Evolutionary conservation across 2,329 filamentous ascomycete species (phyloP).

Genomic region (Fusarium sacchari): DNA sequence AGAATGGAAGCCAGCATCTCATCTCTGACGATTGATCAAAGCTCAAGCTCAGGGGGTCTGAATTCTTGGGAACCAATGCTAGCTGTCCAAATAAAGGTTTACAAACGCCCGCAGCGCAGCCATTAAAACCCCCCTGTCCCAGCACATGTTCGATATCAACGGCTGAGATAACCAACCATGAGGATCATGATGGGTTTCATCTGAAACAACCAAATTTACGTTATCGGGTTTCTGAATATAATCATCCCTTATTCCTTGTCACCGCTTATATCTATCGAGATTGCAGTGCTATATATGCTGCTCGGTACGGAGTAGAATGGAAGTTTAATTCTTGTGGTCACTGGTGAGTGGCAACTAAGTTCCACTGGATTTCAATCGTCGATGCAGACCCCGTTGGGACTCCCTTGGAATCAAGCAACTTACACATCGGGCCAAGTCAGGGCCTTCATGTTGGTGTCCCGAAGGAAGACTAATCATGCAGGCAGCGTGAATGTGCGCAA

Average conservation of each 20-base stretch:
- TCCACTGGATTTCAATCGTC: slow-evolving; percentile 11
- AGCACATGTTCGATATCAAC: slow-evolving; percentile 12
- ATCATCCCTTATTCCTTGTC: background rate
- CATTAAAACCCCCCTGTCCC: slow-evolving; percentile 8
- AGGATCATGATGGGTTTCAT: background rate
- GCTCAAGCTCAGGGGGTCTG: slow-evolving; percentile 24
- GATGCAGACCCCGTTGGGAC: slow-evolving; percentile 8
- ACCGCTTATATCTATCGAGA: background rate
- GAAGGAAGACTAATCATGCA: background rate
- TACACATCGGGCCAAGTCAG: background rate
- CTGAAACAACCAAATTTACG: slow-evolving; percentile 28
- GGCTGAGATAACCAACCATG: background rate
- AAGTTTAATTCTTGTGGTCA: background rate
- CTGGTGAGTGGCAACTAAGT: background rate
- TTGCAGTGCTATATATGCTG: background rate
- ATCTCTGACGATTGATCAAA: background rate
- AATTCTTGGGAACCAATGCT: slow-evolving; percentile 28
- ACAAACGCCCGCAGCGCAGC: slow-evolving; percentile 37
- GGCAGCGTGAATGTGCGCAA: slow-evolving; percentile 1
- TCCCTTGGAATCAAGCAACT: slow-evolving; percentile 8
- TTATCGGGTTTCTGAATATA: background rate
- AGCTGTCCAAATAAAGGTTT: slow-evolving; percentile 24
- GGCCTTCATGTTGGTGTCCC: background rate
- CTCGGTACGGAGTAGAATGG: too few species aligned
- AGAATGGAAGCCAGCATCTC: background rate